phyloP scores from a whole-genome alignment of 176 grass and related monocot species.

The Cymbopogon citratus region DNA sequence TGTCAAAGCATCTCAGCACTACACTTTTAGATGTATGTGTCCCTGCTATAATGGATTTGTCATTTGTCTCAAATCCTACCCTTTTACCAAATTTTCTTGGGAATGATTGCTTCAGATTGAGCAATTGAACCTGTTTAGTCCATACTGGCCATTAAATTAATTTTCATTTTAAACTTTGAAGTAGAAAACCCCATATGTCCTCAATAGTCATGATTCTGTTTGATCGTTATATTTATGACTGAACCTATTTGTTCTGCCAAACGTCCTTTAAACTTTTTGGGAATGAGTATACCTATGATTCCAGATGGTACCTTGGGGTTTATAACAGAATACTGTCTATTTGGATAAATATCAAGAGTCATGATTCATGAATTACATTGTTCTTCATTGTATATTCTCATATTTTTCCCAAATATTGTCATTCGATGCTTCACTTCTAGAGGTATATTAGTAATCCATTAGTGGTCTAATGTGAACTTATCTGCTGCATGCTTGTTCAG shows the following conservation, averaged over 20 bases:
- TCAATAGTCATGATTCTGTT: not conserved
- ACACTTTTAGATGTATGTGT: constrained; percentile 66
- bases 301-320: not conserved
- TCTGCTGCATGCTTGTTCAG: constrained; percentile 42
- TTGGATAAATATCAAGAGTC: not conserved
- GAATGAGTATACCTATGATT: not conserved
- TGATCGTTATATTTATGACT: not conserved
- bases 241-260: not conserved
- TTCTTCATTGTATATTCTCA: no score
- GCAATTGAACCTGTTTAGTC: not conserved
- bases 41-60: constrained; percentile 5
- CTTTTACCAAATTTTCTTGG: constrained; percentile 5
- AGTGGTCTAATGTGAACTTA: constrained; percentile 11
- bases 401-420: no score
- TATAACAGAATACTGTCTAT: constrained; percentile 14
- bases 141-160: not conserved
- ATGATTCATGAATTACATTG: no score
- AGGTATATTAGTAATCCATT: constrained; percentile 11
- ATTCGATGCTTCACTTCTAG: not conserved
- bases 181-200: not conserved
- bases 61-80: not conserved
- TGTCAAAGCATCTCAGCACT: constrained; percentile 63
- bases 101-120: constrained; percentile 13
- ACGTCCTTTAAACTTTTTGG: not conserved
- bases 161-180: constrained; percentile 8